A percentile compares a stretch with the other conserved stretches of the same genome.
Conservation (phyloP, 108 stramenopile genomes). For the Aurantiochytrium sp. region DNA sequence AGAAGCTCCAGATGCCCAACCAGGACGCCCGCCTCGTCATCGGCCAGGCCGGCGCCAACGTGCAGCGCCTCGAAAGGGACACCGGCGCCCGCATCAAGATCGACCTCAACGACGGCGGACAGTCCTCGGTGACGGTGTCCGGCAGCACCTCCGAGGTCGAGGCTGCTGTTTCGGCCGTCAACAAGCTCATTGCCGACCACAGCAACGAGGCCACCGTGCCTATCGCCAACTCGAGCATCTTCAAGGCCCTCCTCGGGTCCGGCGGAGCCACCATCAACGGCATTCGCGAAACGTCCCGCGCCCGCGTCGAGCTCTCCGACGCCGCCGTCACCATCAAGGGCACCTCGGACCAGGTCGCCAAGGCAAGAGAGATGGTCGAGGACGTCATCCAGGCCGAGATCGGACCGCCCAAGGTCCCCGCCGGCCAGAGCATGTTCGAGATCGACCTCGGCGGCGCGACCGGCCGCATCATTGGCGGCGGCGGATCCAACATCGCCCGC, state of each 20-base stretch:
- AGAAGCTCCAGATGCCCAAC: neutral
- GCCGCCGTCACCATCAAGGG: conserved; percentile 6
- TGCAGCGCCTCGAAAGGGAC: neutral
- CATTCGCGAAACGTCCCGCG: neutral
- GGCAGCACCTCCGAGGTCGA: conserved; percentile 19
- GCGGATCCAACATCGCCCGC: conserved; percentile 27
- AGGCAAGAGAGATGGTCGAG: conserved; percentile 18
- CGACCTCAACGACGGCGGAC: neutral
- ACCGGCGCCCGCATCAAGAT: conserved; percentile 29
- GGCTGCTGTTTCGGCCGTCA: neutral
- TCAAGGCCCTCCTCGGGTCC: neutral
- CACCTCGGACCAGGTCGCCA: conserved; percentile 28
- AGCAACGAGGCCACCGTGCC: neutral
- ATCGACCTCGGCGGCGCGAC: conserved; percentile 1
- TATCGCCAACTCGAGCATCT: neutral
- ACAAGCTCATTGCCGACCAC: conserved; percentile 32
- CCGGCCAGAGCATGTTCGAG: neutral
- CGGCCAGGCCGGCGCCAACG: conserved; percentile 7
- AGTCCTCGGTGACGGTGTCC: neutral
- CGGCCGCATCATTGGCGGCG: neutral
- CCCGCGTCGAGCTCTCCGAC: conserved; percentile 25
- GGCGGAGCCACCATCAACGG: neutral
- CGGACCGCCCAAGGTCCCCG: neutral
- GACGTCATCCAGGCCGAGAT: neutral
- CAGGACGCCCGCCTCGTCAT: conserved; percentile 23